Conservation (phyloP, 208 protist species). For the Wallacemonas sp. region DNA sequence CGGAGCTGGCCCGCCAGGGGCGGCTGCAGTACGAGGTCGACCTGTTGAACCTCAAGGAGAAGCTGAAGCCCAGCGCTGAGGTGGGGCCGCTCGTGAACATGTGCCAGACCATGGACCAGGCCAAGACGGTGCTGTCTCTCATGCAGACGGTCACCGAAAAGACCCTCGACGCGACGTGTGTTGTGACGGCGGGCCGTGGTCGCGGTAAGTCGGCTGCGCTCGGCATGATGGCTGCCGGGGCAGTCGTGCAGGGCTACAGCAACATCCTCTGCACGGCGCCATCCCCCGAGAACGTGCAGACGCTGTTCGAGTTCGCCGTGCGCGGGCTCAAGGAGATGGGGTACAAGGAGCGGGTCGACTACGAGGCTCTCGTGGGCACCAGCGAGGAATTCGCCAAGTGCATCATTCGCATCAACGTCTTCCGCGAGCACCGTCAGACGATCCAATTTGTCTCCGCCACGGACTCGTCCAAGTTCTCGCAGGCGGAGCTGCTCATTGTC, state of each 20-base stretch:
- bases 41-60: slow-evolving; percentile 74
- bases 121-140: slow-evolving; percentile 96
- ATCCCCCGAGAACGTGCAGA: slow-evolving; percentile 97
- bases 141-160: slow-evolving; percentile 98
- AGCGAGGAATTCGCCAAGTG: slow-evolving; percentile 95
- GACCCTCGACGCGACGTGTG: slow-evolving; percentile 95
- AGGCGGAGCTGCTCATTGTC: slow-evolving; percentile 98
- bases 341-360: slow-evolving; percentile 98
- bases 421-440: slow-evolving; percentile 97
- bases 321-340: slow-evolving; percentile 96
- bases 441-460: slow-evolving; percentile 97
- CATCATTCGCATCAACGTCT: slow-evolving; percentile 98
- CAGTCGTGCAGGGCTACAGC: slow-evolving; percentile 97
- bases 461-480: slow-evolving; percentile 91
- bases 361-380: slow-evolving; percentile 94
- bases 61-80: slow-evolving; percentile 64
- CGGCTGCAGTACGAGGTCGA: slow-evolving; percentile 85
- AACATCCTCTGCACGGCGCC: slow-evolving; percentile 99
- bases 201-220: slow-evolving; percentile 97
- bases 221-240: slow-evolving; percentile 95
- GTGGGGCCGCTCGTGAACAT: slow-evolving; percentile 93
- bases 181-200: slow-evolving; percentile 97
- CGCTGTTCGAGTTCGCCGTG: slow-evolving; percentile 99
- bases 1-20: slow-evolving; percentile 68
- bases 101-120: slow-evolving; percentile 96